Percentiles rank a stretch among this genome's conserved stretches.
phyloP scores from a whole-genome alignment of 345 rosid genomes.

The Turnera subulata region DNA sequence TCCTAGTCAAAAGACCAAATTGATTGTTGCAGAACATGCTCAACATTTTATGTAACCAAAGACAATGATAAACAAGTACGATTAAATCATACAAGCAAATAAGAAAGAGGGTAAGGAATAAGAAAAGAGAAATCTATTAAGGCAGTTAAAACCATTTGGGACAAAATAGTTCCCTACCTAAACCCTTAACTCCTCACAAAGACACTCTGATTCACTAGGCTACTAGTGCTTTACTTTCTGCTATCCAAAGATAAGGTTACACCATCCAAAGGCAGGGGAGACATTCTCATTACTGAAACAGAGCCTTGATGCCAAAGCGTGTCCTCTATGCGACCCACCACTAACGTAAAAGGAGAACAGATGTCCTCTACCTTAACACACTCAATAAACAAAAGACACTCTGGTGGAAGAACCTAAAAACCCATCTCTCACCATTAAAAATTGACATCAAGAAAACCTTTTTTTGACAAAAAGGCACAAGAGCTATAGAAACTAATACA shows the following conservation, averaged over 20 bases:
- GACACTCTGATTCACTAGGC: constrained; percentile 3
- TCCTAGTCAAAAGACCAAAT: too few relatives aligned
- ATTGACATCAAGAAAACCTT: not conserved
- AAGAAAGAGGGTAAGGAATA: too few relatives aligned
- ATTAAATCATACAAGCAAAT: too few relatives aligned
- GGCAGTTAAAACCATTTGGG: too few relatives aligned
- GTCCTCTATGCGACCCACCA: constrained; percentile 29
- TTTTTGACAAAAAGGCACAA: not conserved
- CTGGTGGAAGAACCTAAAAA: constrained; percentile 63
- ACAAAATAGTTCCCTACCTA: too few relatives aligned
- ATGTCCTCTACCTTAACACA: not conserved
- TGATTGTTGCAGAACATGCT: too few relatives aligned
- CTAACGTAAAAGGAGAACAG: constrained; percentile 7
- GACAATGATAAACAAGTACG: too few relatives aligned
- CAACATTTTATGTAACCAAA: too few relatives aligned
- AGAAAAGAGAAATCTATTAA: too few relatives aligned
- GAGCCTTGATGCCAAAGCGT: constrained; percentile 25
- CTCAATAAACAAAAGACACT: constrained; percentile 1
- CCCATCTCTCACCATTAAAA: constrained; percentile 56
- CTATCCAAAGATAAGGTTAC: not conserved
- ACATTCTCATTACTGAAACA: constrained; percentile 35
- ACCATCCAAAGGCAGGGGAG: constrained; percentile 25
- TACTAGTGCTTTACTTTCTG: constrained; percentile 15
- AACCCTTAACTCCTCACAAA: too few relatives aligned
- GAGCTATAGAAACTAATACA: not conserved